These are phyloP conservation scores for Dichotomocladium elegans DNA, from an alignment of 371 early-diverging fungal genomes.

Conservation along the genomic window DNA sequence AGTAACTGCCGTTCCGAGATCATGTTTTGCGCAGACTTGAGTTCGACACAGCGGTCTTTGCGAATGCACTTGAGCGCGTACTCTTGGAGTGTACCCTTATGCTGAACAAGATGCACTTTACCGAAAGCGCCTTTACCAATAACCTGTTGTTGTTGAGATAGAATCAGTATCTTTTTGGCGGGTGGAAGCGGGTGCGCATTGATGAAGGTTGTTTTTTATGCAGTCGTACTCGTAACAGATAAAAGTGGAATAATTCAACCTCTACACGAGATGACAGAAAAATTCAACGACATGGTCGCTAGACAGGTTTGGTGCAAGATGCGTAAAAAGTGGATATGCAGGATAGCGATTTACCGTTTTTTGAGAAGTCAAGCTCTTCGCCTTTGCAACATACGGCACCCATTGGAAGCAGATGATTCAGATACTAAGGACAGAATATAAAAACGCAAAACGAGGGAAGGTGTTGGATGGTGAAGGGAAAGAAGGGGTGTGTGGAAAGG, in stretches of 20 bases:
- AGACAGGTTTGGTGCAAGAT: no score
- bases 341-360: constrained; percentile 17
- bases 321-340: background rate
- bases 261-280: background rate
- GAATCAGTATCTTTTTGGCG: background rate
- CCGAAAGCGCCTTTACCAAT: constrained; percentile 78
- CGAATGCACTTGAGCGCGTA: constrained; percentile 61
- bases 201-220: no score
- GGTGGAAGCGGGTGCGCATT: background rate
- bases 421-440: no score
- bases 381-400: constrained; percentile 33
- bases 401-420: no score
- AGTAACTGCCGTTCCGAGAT: constrained; percentile 51
- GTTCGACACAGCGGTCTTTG: constrained; percentile 50
- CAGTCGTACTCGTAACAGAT: constrained; percentile 43
- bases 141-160: constrained; percentile 7
- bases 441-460: no score
- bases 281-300: no score
- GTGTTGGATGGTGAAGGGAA: no score
- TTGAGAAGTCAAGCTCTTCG: constrained; percentile 28
- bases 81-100: constrained; percentile 54
- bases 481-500: no score
- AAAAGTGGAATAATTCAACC: constrained; percentile 19
- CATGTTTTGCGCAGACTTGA: constrained; percentile 52
- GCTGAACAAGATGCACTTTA: constrained; percentile 83